Evolutionary conservation across 805 yeast species (phyloP).

Genomic region (Candida berthetii): DNA sequence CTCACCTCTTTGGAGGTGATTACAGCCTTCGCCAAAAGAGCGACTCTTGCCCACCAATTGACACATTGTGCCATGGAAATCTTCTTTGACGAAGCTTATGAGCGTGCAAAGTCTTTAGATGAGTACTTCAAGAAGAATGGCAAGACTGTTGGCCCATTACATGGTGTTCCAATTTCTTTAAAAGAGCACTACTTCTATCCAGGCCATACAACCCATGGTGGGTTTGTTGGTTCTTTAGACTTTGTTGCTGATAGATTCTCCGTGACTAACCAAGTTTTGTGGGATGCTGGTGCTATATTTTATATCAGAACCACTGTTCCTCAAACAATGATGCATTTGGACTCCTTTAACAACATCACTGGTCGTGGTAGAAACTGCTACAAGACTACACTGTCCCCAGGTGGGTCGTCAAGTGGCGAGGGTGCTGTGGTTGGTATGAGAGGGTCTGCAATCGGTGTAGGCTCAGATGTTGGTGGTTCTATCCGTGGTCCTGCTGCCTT

Average conservation of each 20-base stretch:
- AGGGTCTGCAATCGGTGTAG: conserved; percentile 60
- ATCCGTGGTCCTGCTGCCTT: conserved; percentile 66
- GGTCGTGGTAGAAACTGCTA: too few relatives aligned
- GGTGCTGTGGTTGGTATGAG: conserved; percentile 55
- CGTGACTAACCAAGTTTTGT: too few relatives aligned
- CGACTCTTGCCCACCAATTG: conserved; percentile 56
- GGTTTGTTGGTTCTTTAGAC: too few relatives aligned
- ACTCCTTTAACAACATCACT: conserved; percentile 53
- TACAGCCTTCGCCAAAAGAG: conserved; percentile 27
- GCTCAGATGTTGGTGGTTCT: conserved; percentile 73
- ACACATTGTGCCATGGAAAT: conserved; percentile 54
- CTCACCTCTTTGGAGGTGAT: conserved; percentile 2
- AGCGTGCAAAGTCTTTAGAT: conserved; percentile 50
- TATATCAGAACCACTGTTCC: conserved; percentile 66
- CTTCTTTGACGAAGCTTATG: conserved; percentile 53
- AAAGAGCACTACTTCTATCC: conserved; percentile 56
- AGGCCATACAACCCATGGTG: conserved; percentile 25
- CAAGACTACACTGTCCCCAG: conserved; percentile 53
- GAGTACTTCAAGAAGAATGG: conserved; percentile 39
- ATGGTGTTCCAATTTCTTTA: conserved; percentile 61
- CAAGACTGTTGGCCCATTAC: conserved; percentile 55
- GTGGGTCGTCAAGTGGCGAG: conserved; percentile 72
- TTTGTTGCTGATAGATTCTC: too few relatives aligned
- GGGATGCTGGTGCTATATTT: too few relatives aligned
- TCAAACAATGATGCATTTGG: conserved; percentile 64